A percentile compares a stretch with the other conserved stretches of the same genome.
These are phyloP conservation scores for Debaryomyces singareniensis DNA, from an alignment of 1,139 yeast genomes.

Conservation along the genomic window DNA sequence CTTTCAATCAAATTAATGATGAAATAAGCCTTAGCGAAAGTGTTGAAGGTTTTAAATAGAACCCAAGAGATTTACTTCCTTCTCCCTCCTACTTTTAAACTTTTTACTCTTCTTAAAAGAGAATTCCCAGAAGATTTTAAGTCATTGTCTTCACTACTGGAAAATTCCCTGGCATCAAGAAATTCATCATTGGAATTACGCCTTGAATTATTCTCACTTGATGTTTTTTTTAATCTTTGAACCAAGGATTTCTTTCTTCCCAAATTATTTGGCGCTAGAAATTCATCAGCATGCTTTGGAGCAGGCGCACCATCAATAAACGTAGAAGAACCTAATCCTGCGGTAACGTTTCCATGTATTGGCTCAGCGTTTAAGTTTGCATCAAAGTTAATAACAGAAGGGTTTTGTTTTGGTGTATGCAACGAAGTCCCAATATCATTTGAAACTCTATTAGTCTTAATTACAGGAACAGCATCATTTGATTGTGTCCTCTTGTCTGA, in stretches of 20 bases:
- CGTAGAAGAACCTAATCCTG: slow-evolving; percentile 88
- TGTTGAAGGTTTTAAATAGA: too few relatives aligned
- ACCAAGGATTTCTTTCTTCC: slow-evolving; percentile 72
- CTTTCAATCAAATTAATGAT: too few relatives aligned
- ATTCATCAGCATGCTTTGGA: slow-evolving; percentile 34
- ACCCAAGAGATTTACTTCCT: neutral
- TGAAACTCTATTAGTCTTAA: slow-evolving; percentile 8
- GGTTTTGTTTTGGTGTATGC: slow-evolving; percentile 39
- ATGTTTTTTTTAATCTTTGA: slow-evolving; percentile 52
- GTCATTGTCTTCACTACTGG: slow-evolving; percentile 19
- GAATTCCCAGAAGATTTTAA: slow-evolving; percentile 36
- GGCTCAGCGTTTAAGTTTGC: slow-evolving; percentile 61
- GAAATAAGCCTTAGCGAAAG: too few relatives aligned
- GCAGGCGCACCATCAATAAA: slow-evolving; percentile 98
- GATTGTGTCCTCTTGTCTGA: slow-evolving; percentile 22
- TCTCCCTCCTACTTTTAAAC: slow-evolving; percentile 64
- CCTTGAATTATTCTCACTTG: slow-evolving; percentile 26
- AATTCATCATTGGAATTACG: slow-evolving; percentile 23
- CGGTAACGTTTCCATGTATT: slow-evolving; percentile 77
- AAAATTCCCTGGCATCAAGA: slow-evolving; percentile 17
- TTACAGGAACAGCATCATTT: slow-evolving; percentile 10
- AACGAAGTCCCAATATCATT: slow-evolving; percentile 16
- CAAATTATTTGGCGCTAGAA: slow-evolving; percentile 29
- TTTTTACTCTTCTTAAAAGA: slow-evolving; percentile 76
- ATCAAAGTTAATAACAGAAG: slow-evolving; percentile 62